Base-by-base conservation (phyloP, 2,329 filamentous ascomycete species). In the Leptographium galeiforme region DNA sequence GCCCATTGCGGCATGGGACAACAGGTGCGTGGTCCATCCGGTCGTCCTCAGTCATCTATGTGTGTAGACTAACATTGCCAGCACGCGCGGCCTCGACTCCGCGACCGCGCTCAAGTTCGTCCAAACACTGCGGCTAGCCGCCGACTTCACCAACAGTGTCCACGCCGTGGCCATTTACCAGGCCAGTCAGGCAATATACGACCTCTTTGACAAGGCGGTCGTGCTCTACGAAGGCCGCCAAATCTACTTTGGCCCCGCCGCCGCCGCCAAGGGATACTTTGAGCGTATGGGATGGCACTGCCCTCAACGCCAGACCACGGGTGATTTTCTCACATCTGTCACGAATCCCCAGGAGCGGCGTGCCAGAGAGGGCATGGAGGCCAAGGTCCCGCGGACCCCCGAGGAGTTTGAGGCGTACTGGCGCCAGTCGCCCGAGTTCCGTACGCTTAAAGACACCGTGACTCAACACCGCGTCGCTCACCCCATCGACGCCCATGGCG, bases 261-360 rank as follows among this genome's bases (percentile, higher is more conserved):
- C 70, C 14, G 71, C 78, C 46, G 83, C 84, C 4, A 77, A 74
- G 54, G 69, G 78, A 55, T 87, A 85, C 64, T 86, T 87, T 62
- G 71, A 81, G 55, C 71, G 79, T 48, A 71, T 87, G 16, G 84
- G 85, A 0, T 89, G 86, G 61, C 69, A 78, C 38, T 85, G 70
- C 8, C 71, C 71, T 1, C 66, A 70, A 0, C 64, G 72, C 13
- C 71, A 84, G 61, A 90, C 85, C 0, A 89, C 85, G 0, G 80
- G 85, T 1, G 86, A 90, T 63, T 90, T 89, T 67, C 67, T 90
- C 44, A 89, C 86, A 1, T 82, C 84, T 0, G 74, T 88, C 12
- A 55, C 53, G 11, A 55, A 55, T 45, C 50, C 50, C n/a, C 34
- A 52, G 19, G 53, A 54, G 33, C 49, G 53, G 1, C 57, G 77